Percentiles rank a stretch among this genome's conserved stretches.
Conservation (phyloP, 2,329 filamentous ascomycete genomes). For the Septoria petroselini region DNA sequence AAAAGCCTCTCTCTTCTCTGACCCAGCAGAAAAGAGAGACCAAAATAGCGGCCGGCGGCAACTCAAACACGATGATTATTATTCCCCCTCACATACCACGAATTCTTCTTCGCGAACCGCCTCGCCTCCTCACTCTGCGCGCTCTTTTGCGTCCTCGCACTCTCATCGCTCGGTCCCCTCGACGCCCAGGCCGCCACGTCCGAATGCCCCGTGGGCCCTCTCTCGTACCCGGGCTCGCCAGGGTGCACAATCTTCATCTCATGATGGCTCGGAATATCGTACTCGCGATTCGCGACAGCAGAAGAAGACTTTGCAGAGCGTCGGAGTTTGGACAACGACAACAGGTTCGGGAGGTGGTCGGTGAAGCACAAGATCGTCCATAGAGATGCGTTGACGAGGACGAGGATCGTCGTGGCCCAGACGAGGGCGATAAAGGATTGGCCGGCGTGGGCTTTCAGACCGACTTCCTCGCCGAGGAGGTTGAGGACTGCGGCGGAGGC, state of each 20-base stretch:
- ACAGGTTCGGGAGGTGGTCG: constrained; percentile 16
- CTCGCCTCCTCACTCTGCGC: constrained; percentile 7
- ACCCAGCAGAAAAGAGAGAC: too few species aligned
- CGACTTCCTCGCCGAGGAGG: constrained; percentile 49
- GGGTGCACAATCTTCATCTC: constrained; percentile 11
- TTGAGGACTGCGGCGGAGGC: constrained; percentile 55
- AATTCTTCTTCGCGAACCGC: constrained; percentile 12
- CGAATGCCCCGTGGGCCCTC: constrained; percentile 6
- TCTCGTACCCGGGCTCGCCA: constrained; percentile 1
- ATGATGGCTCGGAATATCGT: too few species aligned
- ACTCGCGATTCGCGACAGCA: too few species aligned
- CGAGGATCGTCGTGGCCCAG: constrained; percentile 52
- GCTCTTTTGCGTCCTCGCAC: neutral
- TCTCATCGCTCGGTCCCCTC: neutral
- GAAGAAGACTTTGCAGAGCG: too few species aligned
- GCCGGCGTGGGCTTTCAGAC: constrained; percentile 52
- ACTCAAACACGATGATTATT: too few species aligned
- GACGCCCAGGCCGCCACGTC: constrained; percentile 13
- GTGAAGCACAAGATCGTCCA: constrained; percentile 20
- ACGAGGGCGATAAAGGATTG: constrained; percentile 57
- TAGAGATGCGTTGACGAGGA: constrained; percentile 26
- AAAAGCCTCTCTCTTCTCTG: too few species aligned
- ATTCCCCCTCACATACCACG: constrained; percentile 8
- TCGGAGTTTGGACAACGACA: neutral
- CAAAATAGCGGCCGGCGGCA: too few species aligned